Conservation (phyloP, 495 filamentous ascomycete genomes). For the Penicillium turbatum region DNA sequence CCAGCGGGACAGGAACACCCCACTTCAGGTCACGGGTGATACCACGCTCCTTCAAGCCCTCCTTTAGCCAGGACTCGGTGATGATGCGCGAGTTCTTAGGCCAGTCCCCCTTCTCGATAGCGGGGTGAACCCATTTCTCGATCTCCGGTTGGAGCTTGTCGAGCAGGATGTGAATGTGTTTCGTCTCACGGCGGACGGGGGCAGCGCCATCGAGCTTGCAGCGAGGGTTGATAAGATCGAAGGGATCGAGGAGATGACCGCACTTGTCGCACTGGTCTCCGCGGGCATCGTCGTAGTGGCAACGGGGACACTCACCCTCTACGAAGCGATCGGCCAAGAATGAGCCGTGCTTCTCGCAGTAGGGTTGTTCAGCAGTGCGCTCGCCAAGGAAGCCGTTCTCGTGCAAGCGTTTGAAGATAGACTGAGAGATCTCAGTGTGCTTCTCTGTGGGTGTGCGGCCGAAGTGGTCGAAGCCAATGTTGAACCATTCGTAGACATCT, state of each 20-base stretch:
- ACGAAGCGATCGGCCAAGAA: constrained; percentile 94
- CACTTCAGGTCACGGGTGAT: constrained; percentile 93
- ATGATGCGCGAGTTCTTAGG: constrained; percentile 68
- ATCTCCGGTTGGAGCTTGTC: constrained; percentile 74
- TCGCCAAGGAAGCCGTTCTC: constrained; percentile 80
- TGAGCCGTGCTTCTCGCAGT: constrained; percentile 75
- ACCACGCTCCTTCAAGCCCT: constrained; percentile 75
- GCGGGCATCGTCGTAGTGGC: constrained; percentile 73
- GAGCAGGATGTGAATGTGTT: constrained; percentile 71
- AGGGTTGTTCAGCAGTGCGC: constrained; percentile 72
- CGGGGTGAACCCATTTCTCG: constrained; percentile 62
- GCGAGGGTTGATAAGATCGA: constrained; percentile 51
- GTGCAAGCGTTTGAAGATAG: constrained; percentile 74
- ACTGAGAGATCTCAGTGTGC: constrained; percentile 84
- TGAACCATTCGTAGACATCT: constrained; percentile 84
- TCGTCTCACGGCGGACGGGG: constrained; percentile 66
- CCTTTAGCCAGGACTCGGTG: constrained; percentile 73
- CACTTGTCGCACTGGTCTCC: constrained; percentile 90
- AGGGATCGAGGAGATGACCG: constrained; percentile 73
- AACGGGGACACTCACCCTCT: constrained; percentile 81
- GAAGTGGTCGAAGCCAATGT: constrained; percentile 80
- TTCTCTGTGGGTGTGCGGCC: constrained; percentile 75
- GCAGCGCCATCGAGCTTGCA: constrained; percentile 84
- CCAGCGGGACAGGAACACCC: constrained; percentile 68
- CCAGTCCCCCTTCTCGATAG: constrained; percentile 63